Conservation (phyloP, 371 early-diverging fungal genomes). For the Syncephalastrum contaminatum region DNA sequence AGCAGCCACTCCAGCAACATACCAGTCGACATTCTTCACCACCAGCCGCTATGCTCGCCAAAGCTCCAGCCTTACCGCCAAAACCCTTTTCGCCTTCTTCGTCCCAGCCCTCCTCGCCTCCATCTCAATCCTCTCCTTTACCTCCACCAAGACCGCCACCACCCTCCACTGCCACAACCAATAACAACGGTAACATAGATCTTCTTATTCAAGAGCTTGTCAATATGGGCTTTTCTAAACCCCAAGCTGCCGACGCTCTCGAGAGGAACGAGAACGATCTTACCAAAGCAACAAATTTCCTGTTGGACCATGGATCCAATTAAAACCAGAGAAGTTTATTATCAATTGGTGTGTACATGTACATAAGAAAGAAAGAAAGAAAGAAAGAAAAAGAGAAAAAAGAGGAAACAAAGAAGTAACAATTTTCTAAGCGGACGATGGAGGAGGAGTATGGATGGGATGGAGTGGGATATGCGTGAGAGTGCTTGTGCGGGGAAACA, state of each 20-base stretch:
- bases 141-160: slow-evolving; percentile 36
- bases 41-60: slow-evolving; percentile 7
- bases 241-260: slow-evolving; percentile 75
- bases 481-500: not conserved
- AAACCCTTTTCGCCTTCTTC: slow-evolving; percentile 13
- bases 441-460: not conserved
- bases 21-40: slow-evolving; percentile 11
- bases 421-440: no score
- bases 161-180: slow-evolving; percentile 6
- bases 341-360: slow-evolving; percentile 3
- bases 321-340: slow-evolving; percentile 7
- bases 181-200: slow-evolving; percentile 4
- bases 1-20: slow-evolving; percentile 9
- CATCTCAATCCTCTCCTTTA: slow-evolving; percentile 29
- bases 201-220: slow-evolving; percentile 51
- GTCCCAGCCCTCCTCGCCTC: slow-evolving; percentile 13
- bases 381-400: not conserved
- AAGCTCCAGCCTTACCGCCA: slow-evolving; percentile 19
- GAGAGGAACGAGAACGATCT: slow-evolving; percentile 79
- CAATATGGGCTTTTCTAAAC: slow-evolving; percentile 79
- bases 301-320: slow-evolving; percentile 59
- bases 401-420: not conserved
- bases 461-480: not conserved
- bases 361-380: slow-evolving; percentile 3
- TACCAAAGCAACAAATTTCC: slow-evolving; percentile 76